A percentile compares a stretch with the other conserved stretches of the same genome.
Conservation (phyloP, 1,284 basidiomycete genomes). For the Irpex lacteus region DNA sequence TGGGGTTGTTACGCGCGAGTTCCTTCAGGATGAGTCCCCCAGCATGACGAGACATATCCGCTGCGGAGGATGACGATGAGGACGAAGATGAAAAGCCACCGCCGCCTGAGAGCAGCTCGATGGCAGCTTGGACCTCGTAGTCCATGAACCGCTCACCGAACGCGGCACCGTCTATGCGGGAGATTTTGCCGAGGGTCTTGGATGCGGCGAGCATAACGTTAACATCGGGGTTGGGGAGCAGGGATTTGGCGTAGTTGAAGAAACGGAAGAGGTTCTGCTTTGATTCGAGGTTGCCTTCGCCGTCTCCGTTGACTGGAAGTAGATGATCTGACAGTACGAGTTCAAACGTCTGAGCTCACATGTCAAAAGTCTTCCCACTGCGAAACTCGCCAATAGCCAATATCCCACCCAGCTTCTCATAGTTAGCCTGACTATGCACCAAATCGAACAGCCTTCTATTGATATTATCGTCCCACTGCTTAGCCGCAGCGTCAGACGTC, state of each 20-base stretch:
- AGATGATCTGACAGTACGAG: conserved; percentile 52
- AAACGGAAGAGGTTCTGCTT: conserved; percentile 80
- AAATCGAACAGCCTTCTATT: conserved; percentile 79
- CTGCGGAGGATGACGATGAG: not conserved
- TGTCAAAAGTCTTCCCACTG: too few species aligned
- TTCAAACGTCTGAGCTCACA: too few species aligned
- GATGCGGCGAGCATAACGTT: conserved; percentile 89
- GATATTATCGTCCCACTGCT: conserved; percentile 81
- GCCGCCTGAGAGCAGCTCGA: conserved; percentile 75
- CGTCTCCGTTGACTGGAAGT: conserved; percentile 50
- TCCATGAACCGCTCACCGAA: conserved; percentile 89
- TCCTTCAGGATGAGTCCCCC: conserved; percentile 90
- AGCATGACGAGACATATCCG: conserved; percentile 54
- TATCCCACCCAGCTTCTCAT: conserved; percentile 80
- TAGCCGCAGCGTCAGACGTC: conserved; percentile 71
- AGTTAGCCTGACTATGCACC: conserved; percentile 73
- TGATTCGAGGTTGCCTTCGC: conserved; percentile 74
- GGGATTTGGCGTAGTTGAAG: conserved; percentile 88
- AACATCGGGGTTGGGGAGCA: conserved; percentile 80
- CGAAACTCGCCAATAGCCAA: conserved; percentile 68
- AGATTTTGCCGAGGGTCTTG: conserved; percentile 81
- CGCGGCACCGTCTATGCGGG: conserved; percentile 74
- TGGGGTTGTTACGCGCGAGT: conserved; percentile 82
- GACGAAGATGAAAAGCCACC: conserved; percentile 28
- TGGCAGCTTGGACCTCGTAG: conserved; percentile 78